Evolutionary conservation across 1,284 basidiomycete species (phyloP), one percentile per base, ranked within the genome.

Genomic region (Ustilago hordei): DNA sequence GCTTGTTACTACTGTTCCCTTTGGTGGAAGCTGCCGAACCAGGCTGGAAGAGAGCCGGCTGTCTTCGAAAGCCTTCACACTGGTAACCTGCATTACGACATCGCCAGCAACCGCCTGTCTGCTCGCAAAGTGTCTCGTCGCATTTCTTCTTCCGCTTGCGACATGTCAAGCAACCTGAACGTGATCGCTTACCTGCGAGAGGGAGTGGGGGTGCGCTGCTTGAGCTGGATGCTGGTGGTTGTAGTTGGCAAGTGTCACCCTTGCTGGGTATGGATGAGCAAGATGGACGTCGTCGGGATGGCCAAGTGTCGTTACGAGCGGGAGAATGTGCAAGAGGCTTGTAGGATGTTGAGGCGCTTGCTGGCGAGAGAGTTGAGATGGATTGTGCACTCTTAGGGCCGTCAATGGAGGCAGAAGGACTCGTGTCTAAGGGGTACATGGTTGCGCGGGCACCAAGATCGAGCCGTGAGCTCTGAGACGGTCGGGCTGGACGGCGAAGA

Each of bases 141-240:
- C 72, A 75, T 38, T 75, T 75, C 31, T 75, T 75, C 67, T 75
- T 75, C 43, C 72, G 62, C 45, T 75, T 75, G 23, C 72, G 72
- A 36, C 72, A 75, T 2, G 72, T 75, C 56, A 75, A 48, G 58
- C 72, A 75, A 39, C 72, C 72, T 8, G 72, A 75, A 23, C 67
- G 64, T 7, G 72, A 75, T 19, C 72, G 38, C 19, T 75, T 74
- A 34, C 62, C 71, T 4, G 65, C 57, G 2, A 73, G 50, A 2
- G 70, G 64, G 2, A 45, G 50, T 5, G 64, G 36, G 35, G 52
- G 36, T 13, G 52, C 47, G 9, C 12, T 41, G 36, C 19, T 28
- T 3, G 58, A 31, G 47, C 39, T 58, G 8, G 63, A 53, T 9
- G 54, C 23, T 41, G 47, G 8, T 4, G 48, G 39, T 31, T 50